These are phyloP conservation scores for Geoglossum cookeanum DNA, from an alignment of 2,329 filamentous ascomycete genomes.

Conservation along the genomic window DNA sequence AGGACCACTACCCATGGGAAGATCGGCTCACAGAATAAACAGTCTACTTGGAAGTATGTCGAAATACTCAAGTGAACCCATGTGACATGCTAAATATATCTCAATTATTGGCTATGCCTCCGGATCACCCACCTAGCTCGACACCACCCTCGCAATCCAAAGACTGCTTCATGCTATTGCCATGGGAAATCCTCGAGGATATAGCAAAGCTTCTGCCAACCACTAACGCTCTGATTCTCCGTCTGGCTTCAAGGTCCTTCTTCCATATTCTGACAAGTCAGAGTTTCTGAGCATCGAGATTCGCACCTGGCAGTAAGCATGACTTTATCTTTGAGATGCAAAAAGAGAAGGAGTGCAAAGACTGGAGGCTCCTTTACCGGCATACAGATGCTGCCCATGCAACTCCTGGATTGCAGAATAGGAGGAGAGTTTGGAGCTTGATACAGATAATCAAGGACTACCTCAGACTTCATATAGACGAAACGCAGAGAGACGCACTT, in stretches of 20 bases:
- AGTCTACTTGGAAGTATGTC: neutral
- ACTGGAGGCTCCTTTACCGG: neutral
- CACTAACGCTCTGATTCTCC: neutral
- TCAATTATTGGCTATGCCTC: constrained; percentile 1
- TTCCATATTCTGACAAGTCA: neutral
- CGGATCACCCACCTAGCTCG: neutral
- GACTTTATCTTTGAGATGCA: constrained; percentile 1
- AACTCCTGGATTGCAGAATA: neutral
- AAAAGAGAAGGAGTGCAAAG: neutral
- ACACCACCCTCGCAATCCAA: neutral
- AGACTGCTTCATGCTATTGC: constrained; percentile 1
- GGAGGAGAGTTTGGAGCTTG: constrained; percentile 4
- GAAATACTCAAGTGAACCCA: neutral
- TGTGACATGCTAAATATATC: neutral
- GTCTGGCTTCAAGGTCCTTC: neutral
- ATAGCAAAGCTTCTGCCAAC: neutral
- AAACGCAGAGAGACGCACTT: neutral
- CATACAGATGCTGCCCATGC: neutral
- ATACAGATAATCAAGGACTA: neutral
- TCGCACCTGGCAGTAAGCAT: neutral
- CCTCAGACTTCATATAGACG: neutral
- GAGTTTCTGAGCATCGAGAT: constrained; percentile 3
- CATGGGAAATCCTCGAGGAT: constrained; percentile 3
- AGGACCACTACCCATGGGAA: constrained; percentile 2
- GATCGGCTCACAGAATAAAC: neutral